Evolutionary conservation across 1,284 basidiomycete species (phyloP).

Genomic region (Leccinum angustisporum): DNA sequence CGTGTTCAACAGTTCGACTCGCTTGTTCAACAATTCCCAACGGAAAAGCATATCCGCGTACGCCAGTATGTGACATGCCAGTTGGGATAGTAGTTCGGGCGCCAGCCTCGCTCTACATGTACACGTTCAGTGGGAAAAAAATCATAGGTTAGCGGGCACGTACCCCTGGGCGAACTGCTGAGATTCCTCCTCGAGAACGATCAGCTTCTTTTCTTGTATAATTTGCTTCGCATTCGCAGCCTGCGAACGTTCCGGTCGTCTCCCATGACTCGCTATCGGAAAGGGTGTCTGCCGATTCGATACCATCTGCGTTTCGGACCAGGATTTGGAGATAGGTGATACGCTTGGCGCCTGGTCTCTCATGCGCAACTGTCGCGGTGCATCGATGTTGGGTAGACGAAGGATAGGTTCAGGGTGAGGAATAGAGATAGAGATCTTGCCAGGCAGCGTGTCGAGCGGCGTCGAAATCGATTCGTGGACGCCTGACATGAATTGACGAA

Average conservation of each 20-base stretch:
- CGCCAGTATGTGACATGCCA: slow-evolving; percentile 59
- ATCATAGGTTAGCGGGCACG: background rate
- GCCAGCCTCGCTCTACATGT: slow-evolving; percentile 12
- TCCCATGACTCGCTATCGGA: slow-evolving; percentile 39
- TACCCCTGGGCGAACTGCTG: slow-evolving; percentile 16
- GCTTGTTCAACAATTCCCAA: slow-evolving; percentile 66
- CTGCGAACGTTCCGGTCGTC: slow-evolving; percentile 42
- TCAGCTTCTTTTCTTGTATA: slow-evolving; percentile 37
- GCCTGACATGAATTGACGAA: slow-evolving; percentile 65
- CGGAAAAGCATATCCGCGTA: slow-evolving; percentile 77
- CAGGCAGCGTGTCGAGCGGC: slow-evolving; percentile 33
- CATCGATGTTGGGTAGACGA: slow-evolving; percentile 24
- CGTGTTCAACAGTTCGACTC: slow-evolving; percentile 69
- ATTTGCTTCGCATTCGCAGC: slow-evolving; percentile 28
- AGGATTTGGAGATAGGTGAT: slow-evolving; percentile 50
- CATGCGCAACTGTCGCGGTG: slow-evolving; percentile 26
- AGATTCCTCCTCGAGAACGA: slow-evolving; percentile 34
- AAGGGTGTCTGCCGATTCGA: slow-evolving; percentile 39
- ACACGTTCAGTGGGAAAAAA: background rate
- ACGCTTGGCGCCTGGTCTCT: slow-evolving; percentile 32
- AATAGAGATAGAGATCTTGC: slow-evolving; percentile 32
- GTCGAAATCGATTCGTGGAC: slow-evolving; percentile 49
- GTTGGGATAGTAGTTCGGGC: slow-evolving; percentile 40
- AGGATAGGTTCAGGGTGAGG: slow-evolving; percentile 27
- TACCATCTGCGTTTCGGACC: slow-evolving; percentile 45